Conservation (phyloP, 2,329 filamentous ascomycete species). For the Cercospora berteroae region DNA sequence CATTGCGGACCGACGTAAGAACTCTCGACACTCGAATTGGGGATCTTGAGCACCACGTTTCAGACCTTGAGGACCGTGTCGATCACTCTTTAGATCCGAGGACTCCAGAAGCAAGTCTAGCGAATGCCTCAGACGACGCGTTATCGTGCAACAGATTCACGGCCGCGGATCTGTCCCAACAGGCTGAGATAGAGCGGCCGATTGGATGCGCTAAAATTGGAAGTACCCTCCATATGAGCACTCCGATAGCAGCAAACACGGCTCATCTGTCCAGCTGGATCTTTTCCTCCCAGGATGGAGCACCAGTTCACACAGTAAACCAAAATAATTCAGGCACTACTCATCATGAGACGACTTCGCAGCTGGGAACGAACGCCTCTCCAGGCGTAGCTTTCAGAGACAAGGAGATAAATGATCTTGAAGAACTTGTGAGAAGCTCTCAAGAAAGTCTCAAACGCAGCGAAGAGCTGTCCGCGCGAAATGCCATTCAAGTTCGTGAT, state of each 20-base stretch:
- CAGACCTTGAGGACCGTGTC: conserved; percentile 28
- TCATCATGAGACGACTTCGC: neutral
- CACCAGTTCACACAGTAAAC: neutral
- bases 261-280: neutral
- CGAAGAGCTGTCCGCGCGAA: conserved; percentile 17
- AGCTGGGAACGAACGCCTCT: neutral
- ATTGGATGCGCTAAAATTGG: neutral
- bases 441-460: conserved; percentile 19
- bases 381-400: conserved; percentile 32
- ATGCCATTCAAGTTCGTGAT: conserved; percentile 14
- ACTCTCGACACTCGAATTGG: conserved; percentile 20
- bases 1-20: conserved; percentile 24
- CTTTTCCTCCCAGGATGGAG: neutral
- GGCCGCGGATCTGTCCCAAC: neutral
- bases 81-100: conserved; percentile 12
- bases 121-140: neutral
- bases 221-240: neutral
- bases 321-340: neutral
- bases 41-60: conserved; percentile 24
- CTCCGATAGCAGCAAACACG: neutral
- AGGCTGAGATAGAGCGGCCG: neutral
- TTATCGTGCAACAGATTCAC: neutral
- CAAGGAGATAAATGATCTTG: conserved; percentile 28
- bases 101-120: conserved; percentile 23
- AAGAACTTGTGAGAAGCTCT: conserved; percentile 22